Evolutionary conservation across 2,329 filamentous ascomycete genomes (phyloP), one percentile per base, ranked within the genome.

Genomic region (Coleophoma cylindrospora): DNA sequence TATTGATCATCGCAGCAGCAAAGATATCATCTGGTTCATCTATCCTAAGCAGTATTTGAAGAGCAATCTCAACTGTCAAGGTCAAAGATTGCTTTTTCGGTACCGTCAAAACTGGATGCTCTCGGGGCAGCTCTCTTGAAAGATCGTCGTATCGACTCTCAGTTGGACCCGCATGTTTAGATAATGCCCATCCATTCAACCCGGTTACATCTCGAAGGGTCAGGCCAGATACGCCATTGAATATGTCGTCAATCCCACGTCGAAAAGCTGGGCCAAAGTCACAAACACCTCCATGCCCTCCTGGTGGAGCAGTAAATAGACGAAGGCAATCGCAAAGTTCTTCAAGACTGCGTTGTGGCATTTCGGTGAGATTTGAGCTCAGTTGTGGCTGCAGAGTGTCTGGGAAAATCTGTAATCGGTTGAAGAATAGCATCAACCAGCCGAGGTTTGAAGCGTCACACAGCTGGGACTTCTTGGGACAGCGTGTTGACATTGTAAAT

Each of bases 391-490:
- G 64, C 59, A 76, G 60, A 4, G 77, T 64, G 5, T 66, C 68
- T 3, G 68, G 63, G 2, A 77, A 57, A 1, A 79, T 61, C 40
- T 69, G 68, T 47, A 78, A 64, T 54, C 79, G 73, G 46, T 73
- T 72, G 48, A 73, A 74, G 0, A 72, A 64, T n/a, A 77, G 65
- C 71, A 80, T 75, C 34, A 78, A 57, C 75, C 75, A 80, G 3
- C 77, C 77, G 0, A 80, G 65, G 48, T 76, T 79, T 0, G 70
- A 70, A 0, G 76, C 74, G 53, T 80, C 77, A 49, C 77, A 80
- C 57, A 66, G 64, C 48, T 74, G 74, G 48, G 70, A 74, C 0
- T 74, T 73, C 50, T 69, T 75, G 14, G 75, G 74, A 50, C 77
- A 80, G 34, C 76, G 68, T 3, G 75, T 68, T 1, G 60, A 65